These are phyloP conservation scores for Aspergillus niger DNA, from an alignment of 2,329 filamentous ascomycete species.

Conservation along the genomic window DNA sequence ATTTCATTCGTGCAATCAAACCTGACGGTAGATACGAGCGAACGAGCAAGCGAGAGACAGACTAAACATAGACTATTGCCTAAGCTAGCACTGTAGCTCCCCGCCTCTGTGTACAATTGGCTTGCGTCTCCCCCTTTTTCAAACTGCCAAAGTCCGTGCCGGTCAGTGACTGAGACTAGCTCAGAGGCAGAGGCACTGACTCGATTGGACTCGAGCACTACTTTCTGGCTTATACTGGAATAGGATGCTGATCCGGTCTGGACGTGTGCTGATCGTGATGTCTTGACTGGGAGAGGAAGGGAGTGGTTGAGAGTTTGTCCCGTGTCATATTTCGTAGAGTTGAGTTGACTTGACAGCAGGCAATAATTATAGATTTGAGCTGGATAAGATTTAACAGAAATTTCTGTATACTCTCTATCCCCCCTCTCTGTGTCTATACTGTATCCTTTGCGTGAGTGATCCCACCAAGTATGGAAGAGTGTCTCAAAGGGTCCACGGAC, in stretches of 20 bases:
- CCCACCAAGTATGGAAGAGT: background rate
- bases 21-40: background rate
- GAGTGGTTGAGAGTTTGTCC: background rate
- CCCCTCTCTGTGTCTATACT: too few species aligned
- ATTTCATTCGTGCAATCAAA: background rate
- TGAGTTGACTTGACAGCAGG: too few species aligned
- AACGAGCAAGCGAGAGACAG: background rate
- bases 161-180: too few species aligned
- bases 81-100: background rate
- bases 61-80: background rate
- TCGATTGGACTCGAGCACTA: too few species aligned
- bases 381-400: too few species aligned
- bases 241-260: conserved; percentile 5
- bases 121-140: background rate
- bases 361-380: too few species aligned
- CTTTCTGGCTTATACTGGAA: too few species aligned
- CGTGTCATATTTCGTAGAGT: too few species aligned
- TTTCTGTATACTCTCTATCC: too few species aligned
- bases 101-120: background rate
- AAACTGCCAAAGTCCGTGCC: too few species aligned
- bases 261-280: conserved; percentile 6
- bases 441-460: too few species aligned
- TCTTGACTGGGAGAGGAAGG: background rate
- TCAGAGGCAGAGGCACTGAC: too few species aligned
- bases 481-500: background rate